phyloP scores from a whole-genome alignment of 2,329 filamentous ascomycete genomes.

The Fusarium subtropicale region DNA sequence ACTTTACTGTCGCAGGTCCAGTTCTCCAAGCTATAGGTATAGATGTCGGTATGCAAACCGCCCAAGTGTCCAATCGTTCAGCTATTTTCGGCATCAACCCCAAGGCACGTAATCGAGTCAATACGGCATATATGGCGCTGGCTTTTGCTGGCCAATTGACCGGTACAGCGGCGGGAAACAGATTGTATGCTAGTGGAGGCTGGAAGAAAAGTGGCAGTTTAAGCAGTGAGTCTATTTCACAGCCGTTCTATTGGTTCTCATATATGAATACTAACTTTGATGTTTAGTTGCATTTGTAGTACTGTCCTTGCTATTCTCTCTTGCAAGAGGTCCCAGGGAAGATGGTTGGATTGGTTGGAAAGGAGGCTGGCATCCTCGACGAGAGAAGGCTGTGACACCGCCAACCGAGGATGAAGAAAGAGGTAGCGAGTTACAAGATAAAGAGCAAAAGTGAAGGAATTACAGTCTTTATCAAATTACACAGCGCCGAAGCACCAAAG shows the following conservation, averaged over 20 bases:
- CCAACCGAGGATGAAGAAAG: conserved; percentile 21
- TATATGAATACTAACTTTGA: background rate
- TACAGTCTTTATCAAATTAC: background rate
- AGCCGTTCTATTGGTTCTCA: background rate
- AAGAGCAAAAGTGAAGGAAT: conserved; percentile 6
- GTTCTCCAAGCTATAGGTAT: conserved; percentile 77
- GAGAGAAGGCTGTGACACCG: conserved; percentile 12
- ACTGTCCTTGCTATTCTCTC: conserved; percentile 45
- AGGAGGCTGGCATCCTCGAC: conserved; percentile 47
- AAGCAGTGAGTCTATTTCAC: conserved; percentile 42
- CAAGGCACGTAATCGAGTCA: conserved; percentile 78
- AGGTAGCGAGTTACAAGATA: background rate
- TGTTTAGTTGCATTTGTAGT: conserved; percentile 44
- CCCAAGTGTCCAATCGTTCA: conserved; percentile 78
- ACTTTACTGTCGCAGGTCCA: conserved; percentile 74
- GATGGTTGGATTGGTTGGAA: conserved; percentile 51
- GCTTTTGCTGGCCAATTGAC: conserved; percentile 81
- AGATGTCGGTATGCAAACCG: conserved; percentile 78
- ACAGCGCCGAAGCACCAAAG: background rate
- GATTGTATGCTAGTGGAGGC: conserved; percentile 63
- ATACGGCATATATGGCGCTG: conserved; percentile 84
- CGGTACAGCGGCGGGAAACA: conserved; percentile 71
- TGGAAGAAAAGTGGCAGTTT: conserved; percentile 61
- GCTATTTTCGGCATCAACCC: conserved; percentile 78
- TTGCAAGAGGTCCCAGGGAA: conserved; percentile 49